Percentiles rank a stretch among this genome's conserved stretches.
Conservation (phyloP, 148 eudicot genomes). For the Camellia japonica region DNA sequence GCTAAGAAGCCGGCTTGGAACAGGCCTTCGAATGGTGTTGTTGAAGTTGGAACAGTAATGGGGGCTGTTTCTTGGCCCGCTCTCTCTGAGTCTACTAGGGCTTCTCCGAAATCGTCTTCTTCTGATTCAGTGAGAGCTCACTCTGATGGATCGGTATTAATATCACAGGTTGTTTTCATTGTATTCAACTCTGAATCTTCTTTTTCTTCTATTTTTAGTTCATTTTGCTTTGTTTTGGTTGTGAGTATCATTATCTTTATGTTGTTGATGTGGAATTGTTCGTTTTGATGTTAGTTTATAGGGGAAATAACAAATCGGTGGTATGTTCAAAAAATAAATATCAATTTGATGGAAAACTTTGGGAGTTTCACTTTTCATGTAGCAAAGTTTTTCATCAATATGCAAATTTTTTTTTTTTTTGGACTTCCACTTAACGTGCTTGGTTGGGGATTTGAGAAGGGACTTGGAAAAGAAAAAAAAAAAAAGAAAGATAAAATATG, state of each 20-base stretch:
- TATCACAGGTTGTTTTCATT: constrained; percentile 38
- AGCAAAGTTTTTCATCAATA: too few relatives aligned
- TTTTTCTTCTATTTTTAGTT: not conserved
- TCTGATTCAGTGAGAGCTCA: constrained; percentile 48
- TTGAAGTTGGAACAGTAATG: constrained; percentile 61
- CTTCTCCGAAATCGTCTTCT: constrained; percentile 44
- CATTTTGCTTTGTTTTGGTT: not conserved
- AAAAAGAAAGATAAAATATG: too few relatives aligned
- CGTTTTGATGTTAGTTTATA: not conserved
- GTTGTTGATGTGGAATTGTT: not conserved
- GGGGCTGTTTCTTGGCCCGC: constrained; percentile 79
- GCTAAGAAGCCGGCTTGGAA: constrained; percentile 60
- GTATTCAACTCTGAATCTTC: not conserved
- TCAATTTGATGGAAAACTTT: too few relatives aligned
- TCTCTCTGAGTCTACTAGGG: constrained; percentile 67
- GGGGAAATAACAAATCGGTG: too few relatives aligned
- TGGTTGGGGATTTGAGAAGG: too few relatives aligned
- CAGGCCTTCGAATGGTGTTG: constrained; percentile 41
- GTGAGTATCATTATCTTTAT: not conserved
- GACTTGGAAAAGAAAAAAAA: too few relatives aligned
- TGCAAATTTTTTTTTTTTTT: too few relatives aligned
- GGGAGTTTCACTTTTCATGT: too few relatives aligned
- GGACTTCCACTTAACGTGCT: too few relatives aligned
- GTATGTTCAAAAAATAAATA: too few relatives aligned
- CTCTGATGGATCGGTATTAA: constrained; percentile 40